A percentile compares a stretch with the other conserved stretches of the same genome.
These are phyloP conservation scores for Leccinum angustisporum DNA, from an alignment of 1,284 basidiomycete genomes.

Conservation along the genomic window DNA sequence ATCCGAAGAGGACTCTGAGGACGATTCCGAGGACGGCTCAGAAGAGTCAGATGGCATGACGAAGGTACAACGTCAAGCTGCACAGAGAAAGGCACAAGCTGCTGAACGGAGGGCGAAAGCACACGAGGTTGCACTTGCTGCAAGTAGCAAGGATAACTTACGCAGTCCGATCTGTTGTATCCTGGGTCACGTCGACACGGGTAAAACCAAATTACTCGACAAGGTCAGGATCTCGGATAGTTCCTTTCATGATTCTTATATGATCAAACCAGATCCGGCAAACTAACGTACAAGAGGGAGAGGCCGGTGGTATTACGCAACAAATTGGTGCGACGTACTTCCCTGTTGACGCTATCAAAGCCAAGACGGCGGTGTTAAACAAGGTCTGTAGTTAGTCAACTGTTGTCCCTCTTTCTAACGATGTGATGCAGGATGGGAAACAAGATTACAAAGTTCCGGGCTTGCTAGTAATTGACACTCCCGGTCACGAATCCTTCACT, in stretches of 20 bases:
- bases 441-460: conserved; percentile 98
- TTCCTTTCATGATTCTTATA: conserved; percentile 11
- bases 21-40: conserved; percentile 47
- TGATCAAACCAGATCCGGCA: conserved; percentile 79
- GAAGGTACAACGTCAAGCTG: conserved; percentile 62
- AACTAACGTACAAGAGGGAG: conserved; percentile 99
- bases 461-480: conserved; percentile 96
- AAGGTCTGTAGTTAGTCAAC: conserved; percentile 48
- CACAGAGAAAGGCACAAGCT: conserved; percentile 82
- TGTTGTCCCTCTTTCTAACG: conserved; percentile 4
- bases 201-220: conserved; percentile 98
- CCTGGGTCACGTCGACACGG: conserved; percentile 98
- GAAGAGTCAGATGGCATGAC: conserved; percentile 57
- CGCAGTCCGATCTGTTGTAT: conserved; percentile 99
- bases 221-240: conserved; percentile 58
- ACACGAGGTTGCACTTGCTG: conserved; percentile 85
- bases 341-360: conserved; percentile 93
- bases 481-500: conserved; percentile 99
- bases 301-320: conserved; percentile 99
- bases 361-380: conserved; percentile 92
- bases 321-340: conserved; percentile 99
- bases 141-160: conserved; percentile 86
- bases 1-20: conserved; percentile 41
- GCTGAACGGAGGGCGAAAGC: conserved; percentile 80
- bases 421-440: conserved; percentile 56